phyloP scores from a whole-genome alignment of 371 early-diverging fungal species.

The Cokeromyces recurvatus region DNA sequence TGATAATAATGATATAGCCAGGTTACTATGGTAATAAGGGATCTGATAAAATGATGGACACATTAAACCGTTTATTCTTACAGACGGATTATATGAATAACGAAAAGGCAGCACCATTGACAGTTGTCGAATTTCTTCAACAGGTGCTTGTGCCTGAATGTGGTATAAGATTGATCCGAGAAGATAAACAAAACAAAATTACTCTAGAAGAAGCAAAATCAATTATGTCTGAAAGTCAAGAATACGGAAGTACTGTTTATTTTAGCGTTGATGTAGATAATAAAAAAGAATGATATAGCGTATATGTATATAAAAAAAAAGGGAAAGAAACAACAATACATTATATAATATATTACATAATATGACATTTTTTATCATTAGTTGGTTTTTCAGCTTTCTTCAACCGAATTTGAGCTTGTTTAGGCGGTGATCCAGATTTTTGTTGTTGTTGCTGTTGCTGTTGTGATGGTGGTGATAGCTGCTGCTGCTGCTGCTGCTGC shows the following conservation, averaged over 20 bases:
- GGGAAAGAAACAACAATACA: not conserved
- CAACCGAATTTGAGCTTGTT: slow-evolving; percentile 15
- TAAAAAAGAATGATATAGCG: not conserved
- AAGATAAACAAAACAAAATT: slow-evolving; percentile 28
- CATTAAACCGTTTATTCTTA: slow-evolving; percentile 31
- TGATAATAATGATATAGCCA: slow-evolving; percentile 28
- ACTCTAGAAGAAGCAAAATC: slow-evolving; percentile 30
- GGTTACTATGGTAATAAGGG: slow-evolving; percentile 65
- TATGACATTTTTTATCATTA: slow-evolving; percentile 15
- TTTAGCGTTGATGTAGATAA: not conserved
- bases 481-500: not conserved
- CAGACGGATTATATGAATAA: slow-evolving; percentile 30
- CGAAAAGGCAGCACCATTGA: slow-evolving; percentile 36
- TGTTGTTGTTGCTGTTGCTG: slow-evolving; percentile 5
- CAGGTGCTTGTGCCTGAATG: slow-evolving; percentile 60
- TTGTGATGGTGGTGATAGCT: no score
- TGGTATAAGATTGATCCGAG: slow-evolving; percentile 46
- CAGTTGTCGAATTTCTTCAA: slow-evolving; percentile 55
- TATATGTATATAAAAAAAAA: not conserved
- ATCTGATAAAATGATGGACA: slow-evolving; percentile 33
- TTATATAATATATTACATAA: slow-evolving; percentile 11
- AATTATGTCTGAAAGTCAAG: slow-evolving; percentile 48
- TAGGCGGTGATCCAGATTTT: slow-evolving; percentile 6
- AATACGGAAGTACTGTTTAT: slow-evolving; percentile 47
- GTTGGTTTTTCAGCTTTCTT: slow-evolving; percentile 10